Base-by-base conservation (phyloP, 305 asterid genomes). In the Fraxinus paxiana region DNA sequence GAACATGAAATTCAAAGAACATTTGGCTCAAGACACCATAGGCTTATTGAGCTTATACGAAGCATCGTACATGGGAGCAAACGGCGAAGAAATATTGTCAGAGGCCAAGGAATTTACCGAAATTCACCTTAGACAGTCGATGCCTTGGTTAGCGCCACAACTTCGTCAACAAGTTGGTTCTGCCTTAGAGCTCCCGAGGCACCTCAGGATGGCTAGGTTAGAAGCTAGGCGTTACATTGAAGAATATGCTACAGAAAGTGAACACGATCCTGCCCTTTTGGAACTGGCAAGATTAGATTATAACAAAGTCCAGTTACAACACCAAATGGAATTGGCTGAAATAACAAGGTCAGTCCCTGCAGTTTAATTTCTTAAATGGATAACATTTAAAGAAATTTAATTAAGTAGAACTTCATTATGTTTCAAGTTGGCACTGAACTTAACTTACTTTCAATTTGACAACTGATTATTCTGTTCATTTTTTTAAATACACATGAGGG, bases 31-130 rank as follows among this genome's bases (percentile, higher is more conserved):
- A 4, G 92, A 90, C 83, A 86, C 80, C 12, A 0, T 77, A 18
- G 97, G 95, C 13, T 18, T 91, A 75, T 6, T 92, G 72, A 88
- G 94, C 81, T 85, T 92, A 69, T 91, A 91, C 31, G 96, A 92
- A 80, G 95, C 96, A 35, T 88, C 97, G 2, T 78, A 90, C 28
- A 70, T 87, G 83, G 92, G 92, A 34, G 87, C 85, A 0, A 80
- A 88, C n/a, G 91, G 86, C 12, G 96, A 91, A 76, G 82, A 34
- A 35, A 70, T 90, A 84, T 75, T 92, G 76, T 81, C 82, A 5
- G 79, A 90, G 31, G 95, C 94, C 10, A 82, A 73, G 87, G 84
- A 84, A 13, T 91, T 91, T 82, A 48, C 82, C n/a, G 69, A 73
- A 81, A 20, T 73, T 26, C 87, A 75, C 51, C 88, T 92, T 5